These are phyloP conservation scores for Tolypocladium tropicale DNA, from an alignment of 2,329 filamentous ascomycete genomes.

Conservation along the genomic window DNA sequence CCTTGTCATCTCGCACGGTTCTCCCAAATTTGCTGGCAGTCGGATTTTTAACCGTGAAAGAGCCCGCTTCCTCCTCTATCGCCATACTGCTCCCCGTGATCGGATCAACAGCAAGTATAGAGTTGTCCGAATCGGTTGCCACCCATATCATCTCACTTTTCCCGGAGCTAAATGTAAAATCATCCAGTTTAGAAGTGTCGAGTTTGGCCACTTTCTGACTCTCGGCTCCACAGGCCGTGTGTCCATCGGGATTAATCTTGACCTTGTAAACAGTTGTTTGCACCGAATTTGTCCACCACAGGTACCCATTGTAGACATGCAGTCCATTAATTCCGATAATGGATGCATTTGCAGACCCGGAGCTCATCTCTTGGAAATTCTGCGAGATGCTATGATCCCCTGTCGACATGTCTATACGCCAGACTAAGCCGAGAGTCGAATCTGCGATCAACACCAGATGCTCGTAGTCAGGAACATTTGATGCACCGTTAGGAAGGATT, in stretches of 20 bases:
- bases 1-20: too few species aligned
- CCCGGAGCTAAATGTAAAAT: too few species aligned
- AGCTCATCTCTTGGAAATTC: background rate
- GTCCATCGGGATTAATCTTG: background rate
- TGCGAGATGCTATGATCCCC: background rate
- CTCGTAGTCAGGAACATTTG: background rate
- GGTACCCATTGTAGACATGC: background rate
- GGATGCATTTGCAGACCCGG: background rate
- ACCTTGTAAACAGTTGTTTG: background rate
- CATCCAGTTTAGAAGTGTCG: too few species aligned
- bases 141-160: background rate
- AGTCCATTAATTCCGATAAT: conserved; percentile 2
- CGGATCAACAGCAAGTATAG: too few species aligned
- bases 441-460: conserved; percentile 1
- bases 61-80: too few species aligned
- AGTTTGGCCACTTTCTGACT: too few species aligned
- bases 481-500: conserved; percentile 1
- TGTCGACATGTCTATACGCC: background rate
- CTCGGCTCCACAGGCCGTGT: too few species aligned
- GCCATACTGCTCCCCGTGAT: too few species aligned
- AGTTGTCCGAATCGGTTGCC: background rate
- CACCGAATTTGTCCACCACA: conserved; percentile 2
- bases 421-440: conserved; percentile 1
- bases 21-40: too few species aligned
- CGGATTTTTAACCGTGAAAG: too few species aligned